Evolutionary conservation across 441 rosid genomes (phyloP).

Genomic region (Breynia disticha): DNA sequence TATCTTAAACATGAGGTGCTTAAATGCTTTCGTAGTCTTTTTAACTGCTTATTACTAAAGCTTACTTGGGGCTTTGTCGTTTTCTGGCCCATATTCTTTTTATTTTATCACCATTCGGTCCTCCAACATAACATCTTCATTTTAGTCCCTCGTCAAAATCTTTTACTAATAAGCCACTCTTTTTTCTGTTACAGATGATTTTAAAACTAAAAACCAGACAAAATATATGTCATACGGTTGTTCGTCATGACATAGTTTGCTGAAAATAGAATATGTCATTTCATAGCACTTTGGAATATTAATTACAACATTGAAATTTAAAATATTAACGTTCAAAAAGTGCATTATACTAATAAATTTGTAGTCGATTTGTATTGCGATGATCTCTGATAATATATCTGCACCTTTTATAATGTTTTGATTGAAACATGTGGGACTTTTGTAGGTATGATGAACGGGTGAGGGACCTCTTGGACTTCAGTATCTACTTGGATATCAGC

Average conservation of each 20-base stretch:
- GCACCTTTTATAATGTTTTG: too few relatives aligned
- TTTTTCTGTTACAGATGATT: not conserved
- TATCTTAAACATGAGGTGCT: not conserved
- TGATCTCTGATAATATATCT: too few relatives aligned
- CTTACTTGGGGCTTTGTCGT: not conserved
- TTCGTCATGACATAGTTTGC: not conserved
- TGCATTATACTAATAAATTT: too few relatives aligned
- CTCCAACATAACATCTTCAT: too few relatives aligned
- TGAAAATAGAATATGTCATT: too few relatives aligned
- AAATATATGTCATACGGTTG: not conserved
- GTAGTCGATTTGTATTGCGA: too few relatives aligned
- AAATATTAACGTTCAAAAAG: too few relatives aligned
- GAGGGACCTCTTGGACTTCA: constrained; percentile 80
- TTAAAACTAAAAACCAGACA: not conserved
- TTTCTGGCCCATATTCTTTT: not conserved
- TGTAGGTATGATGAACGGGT: constrained; percentile 83
- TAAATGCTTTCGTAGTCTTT: not conserved
- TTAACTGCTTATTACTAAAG: not conserved
- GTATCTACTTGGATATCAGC: constrained; percentile 96
- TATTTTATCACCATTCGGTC: too few relatives aligned
- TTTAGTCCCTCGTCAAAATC: too few relatives aligned
- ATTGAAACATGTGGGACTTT: not conserved
- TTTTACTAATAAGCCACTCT: too few relatives aligned
- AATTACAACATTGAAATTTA: too few relatives aligned
- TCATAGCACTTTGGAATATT: too few relatives aligned